Evolutionary conservation across 2,329 filamentous ascomycete species (phyloP), one percentile per base, ranked within the genome.

Genomic region (Calcarisporium arbuscula): DNA sequence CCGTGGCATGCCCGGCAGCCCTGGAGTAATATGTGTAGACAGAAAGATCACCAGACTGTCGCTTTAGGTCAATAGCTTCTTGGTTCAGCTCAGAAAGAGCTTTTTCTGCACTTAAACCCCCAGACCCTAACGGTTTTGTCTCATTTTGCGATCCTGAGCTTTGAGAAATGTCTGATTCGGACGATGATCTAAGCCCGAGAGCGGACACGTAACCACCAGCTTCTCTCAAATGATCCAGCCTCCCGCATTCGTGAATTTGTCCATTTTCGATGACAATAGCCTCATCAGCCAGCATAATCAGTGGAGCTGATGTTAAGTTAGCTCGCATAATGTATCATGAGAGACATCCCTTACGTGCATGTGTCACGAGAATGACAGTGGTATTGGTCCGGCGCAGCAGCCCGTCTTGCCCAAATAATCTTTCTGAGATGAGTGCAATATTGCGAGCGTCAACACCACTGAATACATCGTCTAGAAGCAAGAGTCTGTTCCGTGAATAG

Each of bases 391-490:
- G 49, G 10, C 57, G 57, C 2, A 72, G 45, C 2, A 74, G 36
- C 0, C 72, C 70, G 4, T 49, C 38, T 1, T 43, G 25, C 0
- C 62, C 60, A 5, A 74, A 46, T 0, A 73, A 48, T 4, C 56
- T 53, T 8, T 58, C 46, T 23, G 72, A 65, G 5, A 74, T 53
- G 3, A 51, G 42, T 6, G 57, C 45, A 9, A 64, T 54, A 0
- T 70, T 75, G 5, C 58, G 49, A 2, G 56, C 53, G 37, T 71
- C 68, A 3, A 72, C 52, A 1, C 58, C 62, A 30, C 65, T 65
- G 22, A 72, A 60, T 0, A 59, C 48, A 33, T 73, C 67, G 36
- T 74, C 69, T 1, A 73, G 45, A 4, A 74, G 20, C 1, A 68
- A 14, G 1, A 70, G 48, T 2, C 57, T 45, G 6, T 47, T 52